phyloP scores from a whole-genome alignment of 1,284 basidiomycete species.

The Ceratorhiza oryzae-sativae region DNA sequence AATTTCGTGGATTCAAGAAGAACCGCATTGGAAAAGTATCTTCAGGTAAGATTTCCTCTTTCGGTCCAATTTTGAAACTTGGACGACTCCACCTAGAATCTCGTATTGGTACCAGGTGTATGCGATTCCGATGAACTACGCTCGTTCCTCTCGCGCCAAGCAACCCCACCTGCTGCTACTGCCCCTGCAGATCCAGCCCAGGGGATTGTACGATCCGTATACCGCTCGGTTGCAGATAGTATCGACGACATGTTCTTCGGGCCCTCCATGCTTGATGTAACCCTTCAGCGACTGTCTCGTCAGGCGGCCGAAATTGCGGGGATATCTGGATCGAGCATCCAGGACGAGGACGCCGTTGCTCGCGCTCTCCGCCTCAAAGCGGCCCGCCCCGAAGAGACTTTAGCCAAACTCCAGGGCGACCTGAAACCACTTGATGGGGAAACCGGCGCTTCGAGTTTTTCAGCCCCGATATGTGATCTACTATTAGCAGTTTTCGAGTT shows the following conservation, averaged over 20 bases:
- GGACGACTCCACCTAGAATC: slow-evolving; percentile 68
- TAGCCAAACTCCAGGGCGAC: slow-evolving; percentile 69
- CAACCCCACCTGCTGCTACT: slow-evolving; percentile 46
- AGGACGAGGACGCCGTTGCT: slow-evolving; percentile 81
- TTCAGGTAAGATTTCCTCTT: slow-evolving; percentile 79
- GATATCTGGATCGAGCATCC: slow-evolving; percentile 77
- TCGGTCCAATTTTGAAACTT: too few relatives aligned
- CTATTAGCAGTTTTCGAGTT: slow-evolving; percentile 93
- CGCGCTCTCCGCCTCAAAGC: slow-evolving; percentile 72
- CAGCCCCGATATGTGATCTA: slow-evolving; percentile 92
- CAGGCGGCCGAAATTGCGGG: slow-evolving; percentile 89
- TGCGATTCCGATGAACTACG: slow-evolving; percentile 86
- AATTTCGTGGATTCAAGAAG: slow-evolving; percentile 85
- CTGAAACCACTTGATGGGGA: slow-evolving; percentile 84
- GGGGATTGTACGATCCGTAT: slow-evolving; percentile 76
- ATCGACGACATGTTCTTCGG: slow-evolving; percentile 94
- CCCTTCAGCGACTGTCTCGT: slow-evolving; percentile 84
- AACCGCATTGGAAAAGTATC: slow-evolving; percentile 82
- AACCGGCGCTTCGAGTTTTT: slow-evolving; percentile 84
- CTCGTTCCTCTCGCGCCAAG: slow-evolving; percentile 86
- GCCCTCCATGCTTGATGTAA: slow-evolving; percentile 92
- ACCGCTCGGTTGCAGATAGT: slow-evolving; percentile 86
- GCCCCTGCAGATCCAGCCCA: slow-evolving; percentile 37
- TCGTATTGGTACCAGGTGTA: slow-evolving; percentile 74
- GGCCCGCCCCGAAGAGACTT: slow-evolving; percentile 71